Evolutionary conservation across 164 flowering plant genomes (phyloP), one percentile per base, ranked within the genome.

Genomic region (Macadamia tetraphylla): DNA sequence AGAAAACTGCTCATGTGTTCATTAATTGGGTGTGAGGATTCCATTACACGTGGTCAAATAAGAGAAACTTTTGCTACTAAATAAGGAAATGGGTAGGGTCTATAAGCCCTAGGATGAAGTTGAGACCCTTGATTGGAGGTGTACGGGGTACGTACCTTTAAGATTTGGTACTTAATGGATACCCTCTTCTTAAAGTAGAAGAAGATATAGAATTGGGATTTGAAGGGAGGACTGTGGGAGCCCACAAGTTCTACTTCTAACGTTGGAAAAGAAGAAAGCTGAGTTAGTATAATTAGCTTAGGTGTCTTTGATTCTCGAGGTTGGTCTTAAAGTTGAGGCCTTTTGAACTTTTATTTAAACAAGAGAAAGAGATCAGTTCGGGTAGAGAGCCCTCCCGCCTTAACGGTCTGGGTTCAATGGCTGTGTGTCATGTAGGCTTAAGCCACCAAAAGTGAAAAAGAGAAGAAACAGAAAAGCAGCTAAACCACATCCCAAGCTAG

Each of bases 291-390:
- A 1, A 46, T 6, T 65, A 58, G 51, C 29, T 59, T 29, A 49
- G 14, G 57, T 43, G 67, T 73, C 75, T 73, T 79, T 76, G 78
- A 77, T 71, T 75, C 74, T 77, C 73, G 66, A 74, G 78, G 74
- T 57, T 71, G 79, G 84, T 81, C 75, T 76, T 69, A 77, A 79
- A 82, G 76, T 60, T 74, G 58, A 43, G 58, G 53, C 74, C 67
- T 70, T 71, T 59, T 29, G 32, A 29, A 53, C 70, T 67, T 72
- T 70, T 18, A n/a, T 73, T 71, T 63, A 12, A 29, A 63, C 31
- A 46, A 46, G 15, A 29, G 10, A 44, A 23, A 49, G 15, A 14
- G 6, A 14, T 17, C 57, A 53, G 17, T 53, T 53, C 6, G 3
- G 56, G 1, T 29, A 17, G 40, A 49, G 56, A 35, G 23, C 23